Percentiles rank a stretch among this genome's conserved stretches.
phyloP scores from a whole-genome alignment of 305 asterid genomes.

The Euphrasia arctica region DNA sequence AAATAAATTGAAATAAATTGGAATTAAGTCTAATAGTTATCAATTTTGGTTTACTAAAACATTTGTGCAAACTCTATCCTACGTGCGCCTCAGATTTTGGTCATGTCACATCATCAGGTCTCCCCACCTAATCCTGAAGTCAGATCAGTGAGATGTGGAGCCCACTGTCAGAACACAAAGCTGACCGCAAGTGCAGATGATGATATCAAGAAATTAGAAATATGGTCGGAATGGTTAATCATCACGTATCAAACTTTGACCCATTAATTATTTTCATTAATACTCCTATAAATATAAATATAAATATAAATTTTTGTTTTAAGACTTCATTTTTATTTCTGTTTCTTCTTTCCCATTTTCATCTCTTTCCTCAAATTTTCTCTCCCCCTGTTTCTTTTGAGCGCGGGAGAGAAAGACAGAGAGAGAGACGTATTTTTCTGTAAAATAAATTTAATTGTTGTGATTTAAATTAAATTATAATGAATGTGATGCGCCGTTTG shows the following conservation, averaged over 20 bases:
- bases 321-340: not conserved
- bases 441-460: not conserved
- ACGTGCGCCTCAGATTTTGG: not conserved
- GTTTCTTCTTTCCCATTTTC: slow-evolving; percentile 12
- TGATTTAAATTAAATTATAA: slow-evolving; percentile 27
- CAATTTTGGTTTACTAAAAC: too few relatives aligned
- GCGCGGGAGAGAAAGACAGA: slow-evolving; percentile 29
- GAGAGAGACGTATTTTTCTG: slow-evolving; percentile 2
- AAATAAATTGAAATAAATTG: too few relatives aligned
- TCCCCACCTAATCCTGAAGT: slow-evolving; percentile 14
- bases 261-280: slow-evolving; percentile 11
- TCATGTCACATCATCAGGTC: slow-evolving; percentile 20
- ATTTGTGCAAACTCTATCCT: too few relatives aligned
- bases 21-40: too few relatives aligned
- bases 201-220: slow-evolving; percentile 30
- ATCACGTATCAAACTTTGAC: slow-evolving; percentile 57
- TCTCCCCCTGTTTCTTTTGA: slow-evolving; percentile 29
- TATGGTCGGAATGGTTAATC: slow-evolving; percentile 53
- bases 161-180: slow-evolving; percentile 24
- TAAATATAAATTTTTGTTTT: slow-evolving; percentile 19
- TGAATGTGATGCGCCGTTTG: slow-evolving; percentile 96
- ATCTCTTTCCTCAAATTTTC: slow-evolving; percentile 15
- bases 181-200: slow-evolving; percentile 36
- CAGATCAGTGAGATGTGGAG: slow-evolving; percentile 28
- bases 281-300: not conserved